A percentile compares a stretch with the other conserved stretches of the same genome.
Conservation (phyloP, 768 basidiomycete species). For the Leccinum rimulosum region DNA sequence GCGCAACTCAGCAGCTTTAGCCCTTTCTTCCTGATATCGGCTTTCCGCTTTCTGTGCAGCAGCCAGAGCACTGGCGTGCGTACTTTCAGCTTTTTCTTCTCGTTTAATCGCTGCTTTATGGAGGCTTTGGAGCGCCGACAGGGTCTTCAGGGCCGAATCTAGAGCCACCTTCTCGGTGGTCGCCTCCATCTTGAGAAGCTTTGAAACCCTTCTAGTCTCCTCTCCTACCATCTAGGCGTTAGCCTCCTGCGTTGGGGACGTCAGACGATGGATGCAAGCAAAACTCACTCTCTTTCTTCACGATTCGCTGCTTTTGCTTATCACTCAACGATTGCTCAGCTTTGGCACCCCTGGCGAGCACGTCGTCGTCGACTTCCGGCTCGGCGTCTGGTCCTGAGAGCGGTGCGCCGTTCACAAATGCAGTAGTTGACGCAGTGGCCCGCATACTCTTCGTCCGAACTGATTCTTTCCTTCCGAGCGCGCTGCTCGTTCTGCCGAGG, state of each 20-base stretch:
- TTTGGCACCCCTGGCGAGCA: conserved; percentile 40
- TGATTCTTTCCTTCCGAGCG: conserved; percentile 20
- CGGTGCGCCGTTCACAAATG: conserved; percentile 56
- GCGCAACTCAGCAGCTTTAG: conserved; percentile 49
- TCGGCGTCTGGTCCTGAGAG: conserved; percentile 47
- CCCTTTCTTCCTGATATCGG: conserved; percentile 58
- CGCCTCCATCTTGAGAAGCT: conserved; percentile 67
- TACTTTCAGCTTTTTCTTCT: conserved; percentile 55
- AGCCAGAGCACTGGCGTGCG: conserved; percentile 51
- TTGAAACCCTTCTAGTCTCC: conserved; percentile 60
- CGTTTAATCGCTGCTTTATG: conserved; percentile 67
- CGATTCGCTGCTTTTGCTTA: conserved; percentile 51
- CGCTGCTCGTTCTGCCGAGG: neutral
- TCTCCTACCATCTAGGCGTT: conserved; percentile 38
- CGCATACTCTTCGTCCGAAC: conserved; percentile 19
- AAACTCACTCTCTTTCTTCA: conserved; percentile 49
- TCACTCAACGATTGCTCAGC: conserved; percentile 49
- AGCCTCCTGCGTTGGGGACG: neutral
- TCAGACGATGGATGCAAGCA: neutral
- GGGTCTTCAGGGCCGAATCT: conserved; percentile 57
- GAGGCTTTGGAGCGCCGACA: conserved; percentile 64
- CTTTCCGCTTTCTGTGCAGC: conserved; percentile 64
- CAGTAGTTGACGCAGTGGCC: conserved; percentile 14
- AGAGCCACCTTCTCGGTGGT: conserved; percentile 66
- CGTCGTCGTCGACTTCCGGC: conserved; percentile 39